phyloP scores from a whole-genome alignment of 345 rosid species.

The Jatropha curcas region DNA sequence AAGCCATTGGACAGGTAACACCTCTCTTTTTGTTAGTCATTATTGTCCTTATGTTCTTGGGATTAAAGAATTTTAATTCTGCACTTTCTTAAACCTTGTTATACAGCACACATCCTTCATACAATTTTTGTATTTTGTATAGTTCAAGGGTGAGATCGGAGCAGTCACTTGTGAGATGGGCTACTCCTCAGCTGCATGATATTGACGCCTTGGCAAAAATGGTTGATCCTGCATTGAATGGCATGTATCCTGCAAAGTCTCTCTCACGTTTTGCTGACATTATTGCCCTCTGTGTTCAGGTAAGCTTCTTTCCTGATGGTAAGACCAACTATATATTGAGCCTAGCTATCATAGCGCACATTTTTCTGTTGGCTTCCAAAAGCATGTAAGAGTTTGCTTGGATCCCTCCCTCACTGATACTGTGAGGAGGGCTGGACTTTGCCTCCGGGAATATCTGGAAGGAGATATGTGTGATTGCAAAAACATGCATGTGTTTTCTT shows the following conservation, averaged over 20 bases:
- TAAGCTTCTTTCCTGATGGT: slow-evolving; percentile 26
- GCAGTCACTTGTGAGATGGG: slow-evolving; percentile 99
- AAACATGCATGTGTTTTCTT: not conserved
- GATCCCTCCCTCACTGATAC: not conserved
- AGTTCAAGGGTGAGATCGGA: slow-evolving; percentile 92
- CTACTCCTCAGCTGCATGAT: slow-evolving; percentile 95
- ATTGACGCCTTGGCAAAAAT: slow-evolving; percentile 95
- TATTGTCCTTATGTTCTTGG: slow-evolving; percentile 6
- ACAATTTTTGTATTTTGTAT: slow-evolving; percentile 1
- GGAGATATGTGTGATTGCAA: not conserved
- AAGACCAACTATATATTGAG: too few relatives aligned
- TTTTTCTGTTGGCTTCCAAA: not conserved
- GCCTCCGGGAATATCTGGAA: not conserved
- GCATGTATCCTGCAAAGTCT: slow-evolving; percentile 98
- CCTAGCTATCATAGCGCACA: not conserved
- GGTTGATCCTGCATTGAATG: slow-evolving; percentile 93
- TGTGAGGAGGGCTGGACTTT: not conserved
- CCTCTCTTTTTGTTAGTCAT: not conserved
- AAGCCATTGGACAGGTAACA: slow-evolving; percentile 95
- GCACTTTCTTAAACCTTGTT: not conserved
- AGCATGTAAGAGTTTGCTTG: not conserved
- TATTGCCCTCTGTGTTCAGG: slow-evolving; percentile 97
- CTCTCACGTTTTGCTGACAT: slow-evolving; percentile 97
- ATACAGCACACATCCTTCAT: not conserved
- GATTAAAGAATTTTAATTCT: not conserved